Conservation (phyloP, 2,329 filamentous ascomycete species). For the Exophiala dermatitidis region DNA sequence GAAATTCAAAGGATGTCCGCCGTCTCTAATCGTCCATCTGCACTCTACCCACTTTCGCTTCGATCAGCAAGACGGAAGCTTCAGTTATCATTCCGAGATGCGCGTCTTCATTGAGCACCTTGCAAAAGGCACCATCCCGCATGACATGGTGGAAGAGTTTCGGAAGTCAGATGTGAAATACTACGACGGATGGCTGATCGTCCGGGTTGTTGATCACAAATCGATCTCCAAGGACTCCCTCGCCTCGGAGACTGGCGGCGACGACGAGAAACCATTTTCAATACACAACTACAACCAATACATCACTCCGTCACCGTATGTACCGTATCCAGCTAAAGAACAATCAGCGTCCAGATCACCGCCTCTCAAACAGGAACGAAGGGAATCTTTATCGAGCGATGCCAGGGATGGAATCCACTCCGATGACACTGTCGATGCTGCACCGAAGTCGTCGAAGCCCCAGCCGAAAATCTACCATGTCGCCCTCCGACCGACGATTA, state of each 20-base stretch:
- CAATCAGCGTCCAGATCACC: slow-evolving; percentile 28
- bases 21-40: slow-evolving; percentile 80
- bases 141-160: slow-evolving; percentile 79
- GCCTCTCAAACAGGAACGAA: slow-evolving; percentile 22
- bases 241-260: slow-evolving; percentile 47
- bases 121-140: slow-evolving; percentile 67
- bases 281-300: slow-evolving; percentile 90
- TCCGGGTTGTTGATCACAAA: slow-evolving; percentile 86
- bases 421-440: slow-evolving; percentile 18
- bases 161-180: slow-evolving; percentile 65
- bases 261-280: slow-evolving; percentile 65
- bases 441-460: slow-evolving; percentile 24
- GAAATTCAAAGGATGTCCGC: slow-evolving; percentile 64
- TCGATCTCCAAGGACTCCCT: slow-evolving; percentile 55
- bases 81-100: slow-evolving; percentile 90
- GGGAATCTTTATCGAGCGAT: slow-evolving; percentile 15
- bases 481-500: slow-evolving; percentile 75
- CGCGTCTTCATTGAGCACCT: slow-evolving; percentile 71
- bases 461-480: slow-evolving; percentile 63
- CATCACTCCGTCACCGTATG: slow-evolving; percentile 80
- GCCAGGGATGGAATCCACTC: slow-evolving; percentile 8
- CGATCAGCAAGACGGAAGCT: slow-evolving; percentile 88
- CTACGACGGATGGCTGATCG: slow-evolving; percentile 90
- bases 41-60: slow-evolving; percentile 83
- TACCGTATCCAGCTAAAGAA: slow-evolving; percentile 59